phyloP scores from a whole-genome alignment of 352 stramenopile genomes.

The Thalassiosira pacifica region DNA sequence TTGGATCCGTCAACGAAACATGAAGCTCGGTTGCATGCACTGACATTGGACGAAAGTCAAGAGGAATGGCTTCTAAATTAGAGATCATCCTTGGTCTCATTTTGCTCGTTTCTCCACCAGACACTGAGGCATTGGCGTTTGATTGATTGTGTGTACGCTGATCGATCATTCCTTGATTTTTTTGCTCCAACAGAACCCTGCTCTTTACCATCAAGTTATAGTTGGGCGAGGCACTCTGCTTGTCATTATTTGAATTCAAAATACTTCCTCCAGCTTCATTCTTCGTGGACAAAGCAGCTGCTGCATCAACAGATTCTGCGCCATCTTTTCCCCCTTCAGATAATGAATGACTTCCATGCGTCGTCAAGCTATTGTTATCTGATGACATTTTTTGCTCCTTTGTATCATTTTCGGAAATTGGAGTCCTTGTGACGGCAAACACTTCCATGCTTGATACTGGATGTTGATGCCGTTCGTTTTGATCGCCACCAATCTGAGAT shows the following conservation, averaged over 20 bases:
- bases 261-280: neutral
- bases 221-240: conserved; percentile 19
- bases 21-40: conserved; percentile 49
- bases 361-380: neutral
- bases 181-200: conserved; percentile 5
- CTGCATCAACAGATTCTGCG: neutral
- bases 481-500: too few relatives aligned
- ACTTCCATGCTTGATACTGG: conserved; percentile 17
- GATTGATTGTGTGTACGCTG: neutral
- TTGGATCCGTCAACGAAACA: neutral
- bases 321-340: conserved; percentile 14
- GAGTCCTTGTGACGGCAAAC: conserved; percentile 26
- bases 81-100: neutral
- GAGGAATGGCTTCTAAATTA: conserved; percentile 12
- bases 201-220: conserved; percentile 33
- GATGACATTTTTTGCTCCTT: neutral
- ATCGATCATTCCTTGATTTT: neutral
- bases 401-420: neutral
- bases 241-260: too few relatives aligned
- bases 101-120: neutral
- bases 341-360: conserved; percentile 10
- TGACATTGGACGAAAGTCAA: conserved; percentile 54
- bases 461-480: too few relatives aligned
- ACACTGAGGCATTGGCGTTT: neutral
- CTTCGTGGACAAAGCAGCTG: neutral